Evolutionary conservation across 2,329 filamentous ascomycete species (phyloP).

Genomic region (Periconia digitata): DNA sequence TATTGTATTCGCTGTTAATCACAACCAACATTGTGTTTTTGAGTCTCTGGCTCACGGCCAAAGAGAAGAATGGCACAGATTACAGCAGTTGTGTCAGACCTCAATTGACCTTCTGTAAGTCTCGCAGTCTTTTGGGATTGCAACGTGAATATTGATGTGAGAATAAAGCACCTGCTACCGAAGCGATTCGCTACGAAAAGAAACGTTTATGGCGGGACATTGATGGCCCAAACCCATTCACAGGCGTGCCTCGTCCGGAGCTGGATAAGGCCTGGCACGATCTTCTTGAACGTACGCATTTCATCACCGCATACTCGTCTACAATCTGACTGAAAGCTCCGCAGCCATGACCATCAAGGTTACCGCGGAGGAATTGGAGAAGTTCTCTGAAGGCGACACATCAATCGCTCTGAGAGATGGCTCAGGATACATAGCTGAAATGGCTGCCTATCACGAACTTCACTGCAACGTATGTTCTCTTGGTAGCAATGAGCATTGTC

Average conservation of each 20-base stretch:
- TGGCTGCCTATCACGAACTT: constrained; percentile 12
- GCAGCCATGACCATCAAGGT: constrained; percentile 11
- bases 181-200: constrained; percentile 4
- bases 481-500: not conserved
- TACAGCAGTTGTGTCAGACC: not conserved
- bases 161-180: constrained; percentile 5
- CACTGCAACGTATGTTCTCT: constrained; percentile 9
- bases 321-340: not conserved
- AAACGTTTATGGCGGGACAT: constrained; percentile 7
- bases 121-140: not conserved
- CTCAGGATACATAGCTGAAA: constrained; percentile 9
- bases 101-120: constrained; percentile 3
- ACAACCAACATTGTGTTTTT: no score
- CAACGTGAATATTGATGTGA: not conserved
- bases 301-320: not conserved
- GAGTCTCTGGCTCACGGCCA: no score
- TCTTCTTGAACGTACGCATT: constrained; percentile 8
- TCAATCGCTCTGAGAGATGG: constrained; percentile 11
- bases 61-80: no score
- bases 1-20: no score
- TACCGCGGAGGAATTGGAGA: constrained; percentile 1
- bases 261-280: constrained; percentile 8
- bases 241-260: constrained; percentile 9
- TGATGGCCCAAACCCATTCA: constrained; percentile 2
- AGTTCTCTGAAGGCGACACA: not conserved